Evolutionary conservation across 1,284 basidiomycete species (phyloP).

Genomic region (Irpex sp.): DNA sequence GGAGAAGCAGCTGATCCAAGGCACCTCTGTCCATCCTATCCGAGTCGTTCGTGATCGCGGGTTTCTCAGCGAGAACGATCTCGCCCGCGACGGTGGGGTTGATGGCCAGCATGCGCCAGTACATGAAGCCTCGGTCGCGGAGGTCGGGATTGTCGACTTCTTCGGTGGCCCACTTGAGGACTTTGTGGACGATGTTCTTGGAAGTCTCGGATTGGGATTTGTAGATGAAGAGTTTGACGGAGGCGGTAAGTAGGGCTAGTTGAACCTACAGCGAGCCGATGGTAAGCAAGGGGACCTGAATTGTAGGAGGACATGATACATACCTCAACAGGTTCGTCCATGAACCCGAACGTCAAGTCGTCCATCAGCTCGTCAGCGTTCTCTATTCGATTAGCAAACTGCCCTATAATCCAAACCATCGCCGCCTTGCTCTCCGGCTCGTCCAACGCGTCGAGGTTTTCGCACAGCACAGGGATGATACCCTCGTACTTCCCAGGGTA

Average conservation of each 20-base stretch:
- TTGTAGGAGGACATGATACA: conserved; percentile 17
- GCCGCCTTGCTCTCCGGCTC: conserved; percentile 96
- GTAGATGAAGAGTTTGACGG: conserved; percentile 96
- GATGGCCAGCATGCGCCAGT: conserved; percentile 95
- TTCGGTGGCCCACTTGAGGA: conserved; percentile 96
- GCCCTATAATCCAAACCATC: conserved; percentile 98
- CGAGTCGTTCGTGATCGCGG: conserved; percentile 95
- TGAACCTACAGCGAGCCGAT: conserved; percentile 66
- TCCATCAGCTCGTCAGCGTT: conserved; percentile 95
- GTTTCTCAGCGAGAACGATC: conserved; percentile 93
- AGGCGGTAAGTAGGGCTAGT: conserved; percentile 90
- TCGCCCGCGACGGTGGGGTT: conserved; percentile 88
- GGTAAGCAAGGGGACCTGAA: not conserved
- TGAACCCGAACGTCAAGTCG: conserved; percentile 87
- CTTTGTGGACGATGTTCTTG: conserved; percentile 91
- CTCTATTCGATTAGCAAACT: conserved; percentile 95
- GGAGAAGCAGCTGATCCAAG: conserved; percentile 83
- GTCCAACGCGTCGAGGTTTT: conserved; percentile 89
- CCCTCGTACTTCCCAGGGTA: conserved; percentile 97
- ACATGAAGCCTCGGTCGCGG: conserved; percentile 98
- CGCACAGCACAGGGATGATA: conserved; percentile 90
- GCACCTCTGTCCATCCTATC: conserved; percentile 96
- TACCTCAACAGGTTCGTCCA: conserved; percentile 92
- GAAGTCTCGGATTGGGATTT: conserved; percentile 81
- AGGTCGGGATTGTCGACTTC: conserved; percentile 97